Evolutionary conservation across 176 grass and related monocot genomes (phyloP), one percentile per base, ranked within the genome.

Genomic region (Carex parvula): DNA sequence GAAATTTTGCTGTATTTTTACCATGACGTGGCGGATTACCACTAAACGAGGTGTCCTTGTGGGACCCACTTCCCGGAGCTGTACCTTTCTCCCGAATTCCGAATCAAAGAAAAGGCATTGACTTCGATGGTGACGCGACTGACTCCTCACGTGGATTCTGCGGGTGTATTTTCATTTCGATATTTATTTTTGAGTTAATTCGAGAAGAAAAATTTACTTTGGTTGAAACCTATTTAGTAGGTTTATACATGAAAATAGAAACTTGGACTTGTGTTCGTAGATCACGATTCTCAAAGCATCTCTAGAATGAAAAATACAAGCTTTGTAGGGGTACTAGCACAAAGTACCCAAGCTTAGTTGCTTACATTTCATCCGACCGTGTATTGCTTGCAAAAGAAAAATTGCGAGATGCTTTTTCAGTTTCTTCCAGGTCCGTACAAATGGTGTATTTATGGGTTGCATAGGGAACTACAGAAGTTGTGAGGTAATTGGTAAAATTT

Each of bases 141-240:
- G 77, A 61, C 77, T 29, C 13, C 60, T 64, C 79, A 48, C 79
- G 79, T 65, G 79, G 30, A 79, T 30, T 78, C 69, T 22, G 69
- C 37, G 7, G n/a, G 3, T 65, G 62, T 18, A 69, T 59, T 35
- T 79, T 48, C 32, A 24, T 74, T 46, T 50, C 37, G 15, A 74
- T 6, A 18, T 21, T 20, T 42, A 20, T 44, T 41, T 42, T 71
- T 42, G 33, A 73, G 22, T 3, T 46, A 73, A 46, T 44, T 44
- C 41, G 7, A 44, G 41, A 44, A 44, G 41, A 44, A 44, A 39
- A 39, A 4, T n/a, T n/a, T n/a, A n/a, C n/a, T n/a, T n/a, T n/a
- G n/a, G n/a, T n/a, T n/a, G n/a, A n/a, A n/a, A n/a, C n/a, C n/a
- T n/a, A n/a, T n/a, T n/a, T n/a, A n/a, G n/a, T n/a, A n/a, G n/a